phyloP scores from a whole-genome alignment of 257 asterid species.

The Solanum pennellii region DNA sequence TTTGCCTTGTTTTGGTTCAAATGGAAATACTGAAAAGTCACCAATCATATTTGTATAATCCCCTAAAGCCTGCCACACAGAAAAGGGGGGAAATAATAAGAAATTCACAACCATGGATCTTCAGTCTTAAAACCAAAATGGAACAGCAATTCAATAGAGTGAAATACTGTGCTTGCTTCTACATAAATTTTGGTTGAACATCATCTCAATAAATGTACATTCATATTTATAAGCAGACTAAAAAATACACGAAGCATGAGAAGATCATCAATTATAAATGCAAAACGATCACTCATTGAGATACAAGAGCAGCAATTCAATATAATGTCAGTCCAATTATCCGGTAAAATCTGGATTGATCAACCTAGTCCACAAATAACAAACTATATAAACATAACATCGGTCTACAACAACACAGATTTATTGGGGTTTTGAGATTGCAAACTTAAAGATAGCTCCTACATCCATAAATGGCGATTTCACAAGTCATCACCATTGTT shows the following conservation, averaged over 20 bases:
- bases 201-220: background rate
- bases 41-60: conserved; percentile 58
- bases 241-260: background rate
- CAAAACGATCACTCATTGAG: background rate
- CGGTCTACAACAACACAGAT: background rate
- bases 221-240: background rate
- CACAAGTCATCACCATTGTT: background rate
- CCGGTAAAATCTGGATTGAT: background rate
- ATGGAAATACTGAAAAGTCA: conserved; percentile 58
- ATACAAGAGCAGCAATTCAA: background rate
- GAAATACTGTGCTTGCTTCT: background rate
- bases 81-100: background rate
- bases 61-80: conserved; percentile 62
- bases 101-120: background rate
- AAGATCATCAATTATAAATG: background rate
- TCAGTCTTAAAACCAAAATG: background rate
- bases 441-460: background rate
- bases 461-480: background rate
- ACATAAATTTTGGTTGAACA: background rate
- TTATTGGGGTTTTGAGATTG: background rate
- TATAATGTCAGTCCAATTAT: background rate
- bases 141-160: background rate
- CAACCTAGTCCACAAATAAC: background rate
- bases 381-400: background rate
- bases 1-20: conserved; percentile 68